These are phyloP conservation scores for Tricholoma matsutake DNA, from an alignment of 768 basidiomycete species.

Conservation along the genomic window DNA sequence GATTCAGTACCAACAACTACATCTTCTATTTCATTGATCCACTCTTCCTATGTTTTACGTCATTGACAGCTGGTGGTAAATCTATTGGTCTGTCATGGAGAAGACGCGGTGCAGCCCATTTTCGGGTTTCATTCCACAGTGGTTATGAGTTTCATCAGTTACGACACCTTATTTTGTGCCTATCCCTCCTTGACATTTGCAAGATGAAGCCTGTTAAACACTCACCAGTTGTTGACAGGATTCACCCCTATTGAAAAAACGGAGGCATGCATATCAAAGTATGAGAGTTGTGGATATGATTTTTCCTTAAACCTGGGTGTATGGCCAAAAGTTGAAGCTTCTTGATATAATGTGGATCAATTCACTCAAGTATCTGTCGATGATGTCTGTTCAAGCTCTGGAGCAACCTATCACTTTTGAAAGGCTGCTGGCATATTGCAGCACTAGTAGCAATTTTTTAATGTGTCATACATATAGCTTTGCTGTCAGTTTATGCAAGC, in stretches of 20 bases:
- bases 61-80: not conserved
- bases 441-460: too few species aligned
- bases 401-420: too few species aligned
- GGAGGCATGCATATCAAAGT: not conserved
- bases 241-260: not conserved
- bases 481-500: too few species aligned
- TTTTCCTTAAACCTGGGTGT: not conserved
- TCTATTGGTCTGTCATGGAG: not conserved
- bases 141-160: not conserved
- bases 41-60: too few species aligned
- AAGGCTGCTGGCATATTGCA: too few species aligned
- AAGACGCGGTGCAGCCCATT: not conserved
- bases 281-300: not conserved
- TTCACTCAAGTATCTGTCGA: too few species aligned
- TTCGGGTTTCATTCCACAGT: not conserved
- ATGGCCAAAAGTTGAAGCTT: not conserved
- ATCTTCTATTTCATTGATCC: not conserved
- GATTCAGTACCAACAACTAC: not conserved
- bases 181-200: not conserved
- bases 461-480: too few species aligned
- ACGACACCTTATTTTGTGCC: not conserved
- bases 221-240: not conserved
- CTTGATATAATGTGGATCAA: too few species aligned
- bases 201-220: not conserved
- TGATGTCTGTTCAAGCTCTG: too few species aligned